Percentiles rank a stretch among this genome's conserved stretches.
Conservation (phyloP, 2,329 filamentous ascomycete species). For the Lanzia echinophila region DNA sequence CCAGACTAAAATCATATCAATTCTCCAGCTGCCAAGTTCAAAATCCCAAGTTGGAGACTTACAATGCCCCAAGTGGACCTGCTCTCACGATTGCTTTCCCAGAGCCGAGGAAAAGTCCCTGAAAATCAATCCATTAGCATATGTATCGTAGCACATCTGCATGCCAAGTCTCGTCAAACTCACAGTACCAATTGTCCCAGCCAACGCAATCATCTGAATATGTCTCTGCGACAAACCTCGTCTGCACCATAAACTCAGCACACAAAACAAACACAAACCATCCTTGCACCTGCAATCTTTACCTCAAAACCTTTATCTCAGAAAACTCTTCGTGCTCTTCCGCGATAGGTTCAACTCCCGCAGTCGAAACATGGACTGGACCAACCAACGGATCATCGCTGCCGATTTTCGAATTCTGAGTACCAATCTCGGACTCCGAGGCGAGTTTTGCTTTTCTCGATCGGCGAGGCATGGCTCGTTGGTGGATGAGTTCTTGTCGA, state of each 20-base stretch:
- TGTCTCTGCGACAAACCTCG: conserved; percentile 35
- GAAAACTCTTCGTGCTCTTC: not conserved
- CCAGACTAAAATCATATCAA: not conserved
- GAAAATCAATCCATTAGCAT: not conserved
- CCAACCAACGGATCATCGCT: not conserved
- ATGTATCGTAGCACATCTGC: not conserved
- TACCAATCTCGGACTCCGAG: not conserved
- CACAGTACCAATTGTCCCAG: conserved; percentile 35
- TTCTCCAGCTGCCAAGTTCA: not conserved
- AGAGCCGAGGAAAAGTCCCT: conserved; percentile 29
- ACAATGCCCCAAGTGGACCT: conserved; percentile 44
- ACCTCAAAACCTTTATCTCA: conserved; percentile 9
- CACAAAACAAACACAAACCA: not conserved
- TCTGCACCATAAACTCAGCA: not conserved
- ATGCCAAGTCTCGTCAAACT: conserved; percentile 17
- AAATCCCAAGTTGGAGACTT: not conserved
- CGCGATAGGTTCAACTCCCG: not conserved
- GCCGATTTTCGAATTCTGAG: not conserved
- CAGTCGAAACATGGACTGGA: not conserved
- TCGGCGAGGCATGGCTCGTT: not conserved
- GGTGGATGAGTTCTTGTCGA: too few species aligned
- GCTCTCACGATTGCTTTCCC: conserved; percentile 45
- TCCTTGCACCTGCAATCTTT: not conserved
- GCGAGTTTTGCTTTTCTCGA: not conserved
- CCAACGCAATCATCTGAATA: conserved; percentile 37